phyloP scores from a whole-genome alignment of 768 basidiomycete species.

The Suillus spraguei region DNA sequence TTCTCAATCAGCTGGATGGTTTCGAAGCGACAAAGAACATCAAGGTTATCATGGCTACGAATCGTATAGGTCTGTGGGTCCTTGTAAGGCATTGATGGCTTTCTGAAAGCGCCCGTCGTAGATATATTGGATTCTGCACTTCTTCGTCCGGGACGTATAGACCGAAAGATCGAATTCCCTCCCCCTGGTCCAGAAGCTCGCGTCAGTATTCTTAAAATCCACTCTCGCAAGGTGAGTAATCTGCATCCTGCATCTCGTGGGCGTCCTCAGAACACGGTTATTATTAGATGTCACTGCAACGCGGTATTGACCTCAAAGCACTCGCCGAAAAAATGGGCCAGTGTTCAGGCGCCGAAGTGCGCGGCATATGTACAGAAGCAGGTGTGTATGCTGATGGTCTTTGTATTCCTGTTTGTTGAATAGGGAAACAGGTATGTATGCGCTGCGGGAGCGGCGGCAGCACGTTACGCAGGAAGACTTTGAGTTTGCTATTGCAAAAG shows the following conservation, averaged over 20 bases:
- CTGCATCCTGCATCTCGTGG: neutral
- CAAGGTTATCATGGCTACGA: slow-evolving; percentile 96
- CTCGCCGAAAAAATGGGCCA: slow-evolving; percentile 99
- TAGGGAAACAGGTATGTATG: slow-evolving; percentile 80
- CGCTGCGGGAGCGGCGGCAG: slow-evolving; percentile 90
- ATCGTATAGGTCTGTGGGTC: slow-evolving; percentile 74
- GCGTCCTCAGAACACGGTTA: neutral
- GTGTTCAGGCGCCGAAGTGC: slow-evolving; percentile 96
- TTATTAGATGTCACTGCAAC: slow-evolving; percentile 90
- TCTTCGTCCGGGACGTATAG: slow-evolving; percentile 92
- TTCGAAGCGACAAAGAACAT: slow-evolving; percentile 86
- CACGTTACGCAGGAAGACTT: slow-evolving; percentile 99
- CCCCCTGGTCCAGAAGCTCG: slow-evolving; percentile 97
- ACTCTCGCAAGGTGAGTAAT: slow-evolving; percentile 80
- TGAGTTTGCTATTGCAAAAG: slow-evolving; percentile 98
- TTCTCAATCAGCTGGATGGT: slow-evolving; percentile 87
- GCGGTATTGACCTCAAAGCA: slow-evolving; percentile 95
- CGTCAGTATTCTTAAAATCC: slow-evolving; percentile 95
- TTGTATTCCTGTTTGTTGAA: slow-evolving; percentile 4
- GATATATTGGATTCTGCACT: slow-evolving; percentile 96
- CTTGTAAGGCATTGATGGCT: neutral
- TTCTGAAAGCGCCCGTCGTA: slow-evolving; percentile 25
- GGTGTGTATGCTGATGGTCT: slow-evolving; percentile 45
- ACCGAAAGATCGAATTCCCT: slow-evolving; percentile 98
- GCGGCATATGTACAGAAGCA: slow-evolving; percentile 98